Evolutionary conservation across 2,329 filamentous ascomycete species (phyloP), one percentile per base, ranked within the genome.

Genomic region (Talaromyces sp.): DNA sequence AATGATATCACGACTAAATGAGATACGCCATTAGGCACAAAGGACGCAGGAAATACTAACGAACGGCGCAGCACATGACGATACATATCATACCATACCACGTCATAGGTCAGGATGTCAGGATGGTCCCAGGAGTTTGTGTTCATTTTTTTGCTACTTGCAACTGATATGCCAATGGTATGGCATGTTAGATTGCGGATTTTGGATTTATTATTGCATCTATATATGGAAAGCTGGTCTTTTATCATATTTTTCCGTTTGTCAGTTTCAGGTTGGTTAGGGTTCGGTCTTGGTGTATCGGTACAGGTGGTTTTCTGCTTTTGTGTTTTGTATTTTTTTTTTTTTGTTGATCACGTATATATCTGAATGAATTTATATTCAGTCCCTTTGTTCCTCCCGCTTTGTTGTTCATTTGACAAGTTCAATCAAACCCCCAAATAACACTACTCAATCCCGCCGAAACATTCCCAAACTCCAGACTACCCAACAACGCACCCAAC

Each of bases 401-500:
- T 50, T 15, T 3, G 3, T 50, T 7, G 6, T 41, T 50, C 41
- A 35, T 5, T 25, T 59, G 37, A 19, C 13, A 33, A 5, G 13
- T 39, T 50, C 27, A 59, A 59, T 63, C 52, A 58, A 74, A 72
- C 27, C 69, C 74, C 75, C 75, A 78, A 54, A 77, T 69, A 49
- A 78, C 70, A 66, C 76, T 77, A 61, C 75, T 77, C 69, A 78
- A 64, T 1, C 75, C 76, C 43, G 72, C 68, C 3, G 72, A 62
- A 33, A 45, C 56, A 45, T 9, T 25, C 3, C 76, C 76, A 60
- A 78, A 73, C 61, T 72, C 64, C 63, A 77, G 19, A 33, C 63
- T 61, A 22, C 74, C 75, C 62, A 78, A 66, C 61, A 71, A 57
- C 35, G 73, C 70, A 2, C 85, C 85, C 27, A 93, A 77, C 69